These are phyloP conservation scores for Beauveria sp. DNA, from an alignment of 2,329 filamentous ascomycete genomes.

Conservation along the genomic window DNA sequence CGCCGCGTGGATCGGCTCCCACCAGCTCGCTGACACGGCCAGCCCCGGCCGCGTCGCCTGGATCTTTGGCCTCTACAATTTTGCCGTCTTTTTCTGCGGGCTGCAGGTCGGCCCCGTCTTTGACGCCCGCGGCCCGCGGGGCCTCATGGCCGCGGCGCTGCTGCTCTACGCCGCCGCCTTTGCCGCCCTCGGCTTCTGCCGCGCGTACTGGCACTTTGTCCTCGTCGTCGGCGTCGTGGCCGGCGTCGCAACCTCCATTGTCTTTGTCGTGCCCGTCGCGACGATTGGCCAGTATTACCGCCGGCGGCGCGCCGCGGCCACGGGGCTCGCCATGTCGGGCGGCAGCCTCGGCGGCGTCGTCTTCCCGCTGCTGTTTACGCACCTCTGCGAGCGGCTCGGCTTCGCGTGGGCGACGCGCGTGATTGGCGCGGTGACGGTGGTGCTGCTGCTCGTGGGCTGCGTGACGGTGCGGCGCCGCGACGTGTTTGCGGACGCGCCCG, in stretches of 20 bases:
- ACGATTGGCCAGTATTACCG: constrained; percentile 73
- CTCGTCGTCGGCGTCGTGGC: constrained; percentile 13
- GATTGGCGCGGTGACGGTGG: constrained; percentile 38
- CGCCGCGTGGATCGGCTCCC: constrained; percentile 54
- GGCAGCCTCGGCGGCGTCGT: constrained; percentile 53
- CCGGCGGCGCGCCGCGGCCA: constrained; percentile 62
- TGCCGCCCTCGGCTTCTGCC: constrained; percentile 11
- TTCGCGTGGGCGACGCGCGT: constrained; percentile 39
- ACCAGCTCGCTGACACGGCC: constrained; percentile 50
- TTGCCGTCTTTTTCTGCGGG: constrained; percentile 61
- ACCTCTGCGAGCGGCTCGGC: constrained; percentile 34
- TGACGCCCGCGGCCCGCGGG: constrained; percentile 55
- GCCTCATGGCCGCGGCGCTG: constrained; percentile 37
- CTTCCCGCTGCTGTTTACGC: constrained; percentile 41
- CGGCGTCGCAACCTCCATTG: constrained; percentile 10
- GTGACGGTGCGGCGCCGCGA: not conserved
- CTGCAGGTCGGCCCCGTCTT: constrained; percentile 64
- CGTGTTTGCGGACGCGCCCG: constrained; percentile 43
- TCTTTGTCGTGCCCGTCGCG: constrained; percentile 36
- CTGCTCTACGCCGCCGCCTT: constrained; percentile 8
- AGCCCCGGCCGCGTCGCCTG: constrained; percentile 54
- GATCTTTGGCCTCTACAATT: constrained; percentile 64
- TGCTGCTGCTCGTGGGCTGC: constrained; percentile 36
- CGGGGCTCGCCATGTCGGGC: constrained; percentile 65
- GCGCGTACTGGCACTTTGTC: constrained; percentile 17